These are phyloP conservation scores for Fusarium guadeloupense DNA, from an alignment of 2,329 filamentous ascomycete species.

Conservation along the genomic window DNA sequence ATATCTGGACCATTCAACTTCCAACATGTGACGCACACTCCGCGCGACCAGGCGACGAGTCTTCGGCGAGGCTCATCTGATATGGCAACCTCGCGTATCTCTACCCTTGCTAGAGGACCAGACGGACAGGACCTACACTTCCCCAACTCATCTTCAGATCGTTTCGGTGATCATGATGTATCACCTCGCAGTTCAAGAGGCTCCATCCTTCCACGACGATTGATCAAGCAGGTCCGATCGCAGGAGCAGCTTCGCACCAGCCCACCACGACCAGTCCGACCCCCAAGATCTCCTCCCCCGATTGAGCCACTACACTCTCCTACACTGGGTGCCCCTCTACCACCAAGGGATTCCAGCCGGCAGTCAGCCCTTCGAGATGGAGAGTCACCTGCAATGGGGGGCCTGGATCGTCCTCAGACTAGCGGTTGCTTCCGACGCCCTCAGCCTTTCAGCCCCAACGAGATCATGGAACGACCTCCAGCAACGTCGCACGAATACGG, in stretches of 20 bases:
- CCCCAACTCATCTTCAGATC: constrained; percentile 55
- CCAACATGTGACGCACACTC: constrained; percentile 69
- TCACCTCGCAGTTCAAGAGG: constrained; percentile 32
- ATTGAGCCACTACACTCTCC: constrained; percentile 38
- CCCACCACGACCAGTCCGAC: constrained; percentile 59
- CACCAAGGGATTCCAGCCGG: constrained; percentile 66
- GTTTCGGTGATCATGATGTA: constrained; percentile 27
- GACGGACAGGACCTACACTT: constrained; percentile 56
- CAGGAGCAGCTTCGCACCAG: constrained; percentile 60
- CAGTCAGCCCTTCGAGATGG: constrained; percentile 57
- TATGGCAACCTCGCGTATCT: constrained; percentile 52
- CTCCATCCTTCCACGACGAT: constrained; percentile 46
- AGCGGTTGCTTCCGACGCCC: constrained; percentile 57
- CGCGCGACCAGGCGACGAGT: constrained; percentile 58
- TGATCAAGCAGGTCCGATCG: constrained; percentile 57
- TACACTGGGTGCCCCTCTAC: constrained; percentile 52
- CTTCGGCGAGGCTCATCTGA: constrained; percentile 55
- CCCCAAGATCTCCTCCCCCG: constrained; percentile 48
- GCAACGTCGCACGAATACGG: constrained; percentile 24
- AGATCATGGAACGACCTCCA: constrained; percentile 32
- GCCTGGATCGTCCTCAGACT: constrained; percentile 56
- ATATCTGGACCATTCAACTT: constrained; percentile 75
- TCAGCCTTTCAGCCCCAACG: constrained; percentile 51
- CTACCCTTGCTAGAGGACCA: constrained; percentile 35
- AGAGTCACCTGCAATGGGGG: constrained; percentile 49